Evolutionary conservation across 2,329 filamentous ascomycete genomes (phyloP).

Genomic region (Xylaria arbuscula): DNA sequence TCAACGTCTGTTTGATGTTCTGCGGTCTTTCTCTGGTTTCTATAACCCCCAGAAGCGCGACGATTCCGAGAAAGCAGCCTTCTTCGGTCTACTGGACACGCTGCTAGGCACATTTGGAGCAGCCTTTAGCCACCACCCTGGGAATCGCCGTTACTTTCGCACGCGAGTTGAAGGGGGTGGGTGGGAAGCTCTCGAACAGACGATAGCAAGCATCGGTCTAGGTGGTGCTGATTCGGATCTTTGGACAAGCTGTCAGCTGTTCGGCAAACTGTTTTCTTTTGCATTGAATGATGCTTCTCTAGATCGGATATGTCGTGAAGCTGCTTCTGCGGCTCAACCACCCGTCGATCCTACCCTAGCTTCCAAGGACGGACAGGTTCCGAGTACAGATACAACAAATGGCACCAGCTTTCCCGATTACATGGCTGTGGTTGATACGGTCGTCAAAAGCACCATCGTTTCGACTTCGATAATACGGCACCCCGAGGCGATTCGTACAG

Average conservation of each 20-base stretch:
- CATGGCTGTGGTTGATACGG: constrained; percentile 48
- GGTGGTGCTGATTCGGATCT: constrained; percentile 74
- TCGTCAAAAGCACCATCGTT: constrained; percentile 62
- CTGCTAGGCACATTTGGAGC: constrained; percentile 80
- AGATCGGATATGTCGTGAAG: constrained; percentile 71
- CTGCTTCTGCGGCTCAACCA: constrained; percentile 35
- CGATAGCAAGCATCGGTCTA: constrained; percentile 74
- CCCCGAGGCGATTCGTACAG: constrained; percentile 70
- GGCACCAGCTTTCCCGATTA: constrained; percentile 42
- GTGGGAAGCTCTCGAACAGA: constrained; percentile 80
- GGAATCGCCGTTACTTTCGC: constrained; percentile 89
- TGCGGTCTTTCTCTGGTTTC: constrained; percentile 78
- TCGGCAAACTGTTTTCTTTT: constrained; percentile 84
- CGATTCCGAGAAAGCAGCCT: constrained; percentile 69
- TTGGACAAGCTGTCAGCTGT: constrained; percentile 77
- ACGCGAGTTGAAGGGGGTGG: constrained; percentile 80
- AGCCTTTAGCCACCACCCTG: constrained; percentile 80
- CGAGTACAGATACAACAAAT: constrained; percentile 37
- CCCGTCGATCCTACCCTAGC: constrained; percentile 26
- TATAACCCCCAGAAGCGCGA: constrained; percentile 75
- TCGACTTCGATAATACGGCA: constrained; percentile 66
- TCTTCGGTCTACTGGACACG: constrained; percentile 76
- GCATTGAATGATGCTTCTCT: constrained; percentile 81
- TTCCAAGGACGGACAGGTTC: constrained; percentile 40
- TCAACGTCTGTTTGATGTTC: constrained; percentile 74